Percentiles rank a stretch among this genome's conserved stretches.
phyloP scores from a whole-genome alignment of 306 rosid genomes.

The Gynostemma pentaphyllum region DNA sequence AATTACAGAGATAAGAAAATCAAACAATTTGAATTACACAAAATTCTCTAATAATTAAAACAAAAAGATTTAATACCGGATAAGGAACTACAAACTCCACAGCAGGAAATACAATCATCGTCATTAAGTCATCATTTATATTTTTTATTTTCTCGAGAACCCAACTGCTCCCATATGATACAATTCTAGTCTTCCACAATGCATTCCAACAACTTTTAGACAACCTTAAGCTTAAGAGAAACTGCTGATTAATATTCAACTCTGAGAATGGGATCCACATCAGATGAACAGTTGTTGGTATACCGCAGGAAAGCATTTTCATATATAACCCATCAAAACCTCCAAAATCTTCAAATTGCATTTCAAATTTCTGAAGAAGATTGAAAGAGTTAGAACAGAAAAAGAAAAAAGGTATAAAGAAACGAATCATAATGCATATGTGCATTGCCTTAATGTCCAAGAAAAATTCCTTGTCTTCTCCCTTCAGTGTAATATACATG shows the following conservation, averaged over 20 bases:
- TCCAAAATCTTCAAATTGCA: slow-evolving; percentile 70
- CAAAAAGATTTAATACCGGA: slow-evolving; percentile 39
- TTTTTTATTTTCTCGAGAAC: slow-evolving; percentile 28
- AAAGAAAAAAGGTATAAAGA: slow-evolving; percentile 15
- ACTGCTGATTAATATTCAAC: slow-evolving; percentile 49
- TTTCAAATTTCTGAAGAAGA: slow-evolving; percentile 55
- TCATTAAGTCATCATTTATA: slow-evolving; percentile 57
- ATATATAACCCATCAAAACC: slow-evolving; percentile 89
- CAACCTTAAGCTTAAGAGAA: slow-evolving; percentile 42
- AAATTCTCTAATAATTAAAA: slow-evolving; percentile 14
- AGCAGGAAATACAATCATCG: slow-evolving; percentile 54
- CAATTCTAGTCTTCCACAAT: slow-evolving; percentile 42
- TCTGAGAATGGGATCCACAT: slow-evolving; percentile 92
- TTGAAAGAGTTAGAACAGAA: slow-evolving; percentile 17
- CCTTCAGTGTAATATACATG: slow-evolving; percentile 74
- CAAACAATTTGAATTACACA: neutral
- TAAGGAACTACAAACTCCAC: slow-evolving; percentile 64
- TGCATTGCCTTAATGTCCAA: slow-evolving; percentile 63
- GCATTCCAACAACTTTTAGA: slow-evolving; percentile 39
- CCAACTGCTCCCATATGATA: slow-evolving; percentile 36
- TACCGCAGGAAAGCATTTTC: slow-evolving; percentile 78
- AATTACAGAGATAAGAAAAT: no score
- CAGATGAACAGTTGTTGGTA: slow-evolving; percentile 75
- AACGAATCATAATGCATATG: slow-evolving; percentile 16
- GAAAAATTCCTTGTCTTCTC: slow-evolving; percentile 68